These are phyloP conservation scores for Apiotrichum mycotoxinovorans DNA, from an alignment of 1,284 basidiomycete species.

Conservation along the genomic window DNA sequence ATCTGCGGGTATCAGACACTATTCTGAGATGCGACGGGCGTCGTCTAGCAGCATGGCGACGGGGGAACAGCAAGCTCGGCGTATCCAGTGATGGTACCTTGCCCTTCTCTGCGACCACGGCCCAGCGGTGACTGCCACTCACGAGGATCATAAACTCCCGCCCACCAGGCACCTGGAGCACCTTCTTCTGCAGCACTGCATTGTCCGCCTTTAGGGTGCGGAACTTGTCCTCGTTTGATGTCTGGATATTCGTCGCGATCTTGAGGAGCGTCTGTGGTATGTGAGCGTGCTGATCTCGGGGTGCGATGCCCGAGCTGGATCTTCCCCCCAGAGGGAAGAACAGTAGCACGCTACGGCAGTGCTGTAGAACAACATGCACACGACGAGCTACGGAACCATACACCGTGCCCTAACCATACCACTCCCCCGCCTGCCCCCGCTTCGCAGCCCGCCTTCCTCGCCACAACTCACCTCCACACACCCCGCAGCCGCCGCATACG, in stretches of 20 bases:
- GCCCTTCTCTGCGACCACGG: no score
- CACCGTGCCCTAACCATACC: background rate
- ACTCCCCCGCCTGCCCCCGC: background rate
- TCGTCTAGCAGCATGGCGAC: background rate
- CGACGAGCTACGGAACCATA: no score
- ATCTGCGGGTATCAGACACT: slow-evolving; percentile 39
- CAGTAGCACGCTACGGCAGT: no score
- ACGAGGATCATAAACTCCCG: slow-evolving; percentile 46
- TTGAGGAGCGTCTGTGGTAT: slow-evolving; percentile 42
- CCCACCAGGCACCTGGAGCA: slow-evolving; percentile 37
- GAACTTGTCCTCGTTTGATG: slow-evolving; percentile 38
- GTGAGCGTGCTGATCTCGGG: background rate
- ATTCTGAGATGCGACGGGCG: no score
- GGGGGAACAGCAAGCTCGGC: no score
- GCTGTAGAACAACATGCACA: no score
- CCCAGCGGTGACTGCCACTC: slow-evolving; percentile 9
- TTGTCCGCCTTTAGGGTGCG: slow-evolving; percentile 38
- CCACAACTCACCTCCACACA: slow-evolving; percentile 43
- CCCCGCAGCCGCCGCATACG: slow-evolving; percentile 33
- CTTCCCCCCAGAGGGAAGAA: background rate
- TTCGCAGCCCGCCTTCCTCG: background rate
- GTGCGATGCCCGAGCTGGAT: background rate
- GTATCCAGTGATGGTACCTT: no score
- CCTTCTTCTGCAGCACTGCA: slow-evolving; percentile 35
- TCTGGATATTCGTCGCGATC: slow-evolving; percentile 41